A percentile compares a stretch with the other conserved stretches of the same genome.
These are phyloP conservation scores for Nothophoma quercina DNA, from an alignment of 2,329 filamentous ascomycete species.

Conservation along the genomic window DNA sequence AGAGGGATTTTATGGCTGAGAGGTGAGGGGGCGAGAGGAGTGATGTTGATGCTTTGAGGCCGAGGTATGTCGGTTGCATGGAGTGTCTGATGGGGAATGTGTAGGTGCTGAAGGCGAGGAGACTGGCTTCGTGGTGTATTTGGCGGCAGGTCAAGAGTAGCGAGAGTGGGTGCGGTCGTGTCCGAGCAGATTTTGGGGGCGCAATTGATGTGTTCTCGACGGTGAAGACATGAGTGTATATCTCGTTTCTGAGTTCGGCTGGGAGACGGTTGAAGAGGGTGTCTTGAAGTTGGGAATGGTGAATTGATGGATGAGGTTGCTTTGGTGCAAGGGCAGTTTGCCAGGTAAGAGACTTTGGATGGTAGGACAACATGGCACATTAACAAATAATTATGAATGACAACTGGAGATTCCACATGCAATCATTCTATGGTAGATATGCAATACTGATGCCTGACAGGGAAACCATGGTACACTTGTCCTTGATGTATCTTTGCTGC, in stretches of 20 bases:
- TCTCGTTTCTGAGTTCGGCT: slow-evolving; percentile 17
- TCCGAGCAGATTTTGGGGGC: neutral
- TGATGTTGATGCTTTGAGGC: neutral
- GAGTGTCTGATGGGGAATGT: slow-evolving; percentile 3
- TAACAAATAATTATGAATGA: neutral
- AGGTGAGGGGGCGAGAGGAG: neutral
- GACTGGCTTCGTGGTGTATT: slow-evolving; percentile 12
- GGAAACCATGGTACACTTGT: neutral
- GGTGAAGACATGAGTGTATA: slow-evolving; percentile 16
- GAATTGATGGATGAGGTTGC: neutral
- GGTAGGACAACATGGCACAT: neutral
- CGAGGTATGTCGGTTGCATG: neutral
- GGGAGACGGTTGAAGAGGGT: slow-evolving; percentile 11
- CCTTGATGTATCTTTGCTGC: neutral
- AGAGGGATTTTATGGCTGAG: slow-evolving; percentile 4
- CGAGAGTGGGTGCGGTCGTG: slow-evolving; percentile 13
- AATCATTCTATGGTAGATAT: neutral
- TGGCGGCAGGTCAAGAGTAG: slow-evolving; percentile 19
- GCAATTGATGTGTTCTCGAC: neutral
- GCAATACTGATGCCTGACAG: slow-evolving; percentile 3
- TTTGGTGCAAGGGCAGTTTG: neutral
- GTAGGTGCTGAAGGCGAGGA: slow-evolving; percentile 13
- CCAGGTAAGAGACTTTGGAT: neutral
- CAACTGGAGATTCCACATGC: neutral
- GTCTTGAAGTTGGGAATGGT: slow-evolving; percentile 4